A percentile compares a stretch with the other conserved stretches of the same genome.
phyloP scores from a whole-genome alignment of 2,329 filamentous ascomycete genomes.

The Arthrobotrys pseudoclavata region DNA sequence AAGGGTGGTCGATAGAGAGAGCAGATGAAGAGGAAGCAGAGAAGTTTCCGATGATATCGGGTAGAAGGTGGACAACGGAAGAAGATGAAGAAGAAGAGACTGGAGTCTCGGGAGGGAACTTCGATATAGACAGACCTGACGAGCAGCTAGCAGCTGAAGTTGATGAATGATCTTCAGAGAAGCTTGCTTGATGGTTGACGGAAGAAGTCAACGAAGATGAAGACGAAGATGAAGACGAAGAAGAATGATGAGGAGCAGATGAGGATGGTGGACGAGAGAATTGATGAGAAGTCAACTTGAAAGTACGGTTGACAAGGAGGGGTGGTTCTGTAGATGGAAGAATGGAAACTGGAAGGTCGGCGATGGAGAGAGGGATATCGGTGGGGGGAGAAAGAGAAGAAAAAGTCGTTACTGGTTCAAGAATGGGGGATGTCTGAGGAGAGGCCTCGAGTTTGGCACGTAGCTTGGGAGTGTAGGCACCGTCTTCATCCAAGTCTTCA shows the following conservation, averaged over 20 bases:
- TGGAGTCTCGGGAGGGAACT: neutral
- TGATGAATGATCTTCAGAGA: neutral
- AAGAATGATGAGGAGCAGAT: neutral
- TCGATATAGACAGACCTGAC: neutral
- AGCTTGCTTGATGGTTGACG: neutral
- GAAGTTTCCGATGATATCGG: slow-evolving; percentile 1
- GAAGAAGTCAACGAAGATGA: neutral
- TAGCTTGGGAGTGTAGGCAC: slow-evolving; percentile 47
- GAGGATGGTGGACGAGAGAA: slow-evolving; percentile 10
- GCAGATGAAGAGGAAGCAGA: neutral
- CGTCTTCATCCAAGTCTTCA: slow-evolving; percentile 42
- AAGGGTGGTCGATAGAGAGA: neutral
- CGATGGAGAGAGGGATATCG: neutral
- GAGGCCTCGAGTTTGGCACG: slow-evolving; percentile 55
- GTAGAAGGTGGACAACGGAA: neutral
- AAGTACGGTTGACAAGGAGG: slow-evolving; percentile 24
- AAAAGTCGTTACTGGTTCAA: slow-evolving; percentile 23
- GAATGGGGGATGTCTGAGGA: slow-evolving; percentile 41
- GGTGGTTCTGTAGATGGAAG: slow-evolving; percentile 19
- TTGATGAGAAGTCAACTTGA: slow-evolving; percentile 14
- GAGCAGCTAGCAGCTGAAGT: neutral
- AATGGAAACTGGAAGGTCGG: neutral
- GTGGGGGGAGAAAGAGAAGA: neutral
- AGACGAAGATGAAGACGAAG: neutral
- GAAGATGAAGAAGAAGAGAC: neutral